Base-by-base conservation (phyloP, 257 asterid genomes). In the Solanum virginianum region DNA sequence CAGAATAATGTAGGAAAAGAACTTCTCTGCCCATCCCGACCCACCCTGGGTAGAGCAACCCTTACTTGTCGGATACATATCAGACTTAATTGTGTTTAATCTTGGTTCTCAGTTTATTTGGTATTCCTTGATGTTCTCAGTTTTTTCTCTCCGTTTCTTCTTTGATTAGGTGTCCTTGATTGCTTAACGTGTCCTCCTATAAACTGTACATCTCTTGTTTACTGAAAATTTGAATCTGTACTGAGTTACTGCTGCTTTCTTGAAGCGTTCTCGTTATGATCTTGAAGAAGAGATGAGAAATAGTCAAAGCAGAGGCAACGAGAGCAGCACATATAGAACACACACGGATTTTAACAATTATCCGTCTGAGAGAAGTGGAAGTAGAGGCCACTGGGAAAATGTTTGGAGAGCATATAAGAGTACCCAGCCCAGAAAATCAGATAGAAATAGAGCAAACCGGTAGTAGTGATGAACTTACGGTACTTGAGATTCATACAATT, bases 261-360 rank as follows among this genome's bases (percentile, higher is more conserved):
- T 91, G 88, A 88, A 95, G 99, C 95, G 96, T 57, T 88, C 94
- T 60, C 92, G 87, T 47, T 93, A 92, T 86, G 99, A 95, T 89
- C 84, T 90, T 65, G 99, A 93, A 88, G 99, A 92, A 89, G 98
- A 93, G 92, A 86, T 85, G 89, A 91, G 97, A 82, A 94, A 86
- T 57, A 85, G 85, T 36, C 91, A 85, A 85, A 90, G 57, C 89
- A 92, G 94, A 87, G 91, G 93, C 87, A 87, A 75, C 26, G 88
- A 85, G 68, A 86, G 85, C 69, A 89, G 86, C 80, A 75, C 88
- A 32, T 87, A 91, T 4, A 89, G 86, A 69, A 17, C 41, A 7
- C 89, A 84, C 77, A 62, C 94, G 3, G 93, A 92, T 80, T 89
- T 70, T 85, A 92, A 88, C 68, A 91, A 84, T 86, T 80, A 77